Evolutionary conservation across 108 stramenopile species (phyloP), one percentile per base, ranked within the genome.

Genomic region (Skeletonema potamos): DNA sequence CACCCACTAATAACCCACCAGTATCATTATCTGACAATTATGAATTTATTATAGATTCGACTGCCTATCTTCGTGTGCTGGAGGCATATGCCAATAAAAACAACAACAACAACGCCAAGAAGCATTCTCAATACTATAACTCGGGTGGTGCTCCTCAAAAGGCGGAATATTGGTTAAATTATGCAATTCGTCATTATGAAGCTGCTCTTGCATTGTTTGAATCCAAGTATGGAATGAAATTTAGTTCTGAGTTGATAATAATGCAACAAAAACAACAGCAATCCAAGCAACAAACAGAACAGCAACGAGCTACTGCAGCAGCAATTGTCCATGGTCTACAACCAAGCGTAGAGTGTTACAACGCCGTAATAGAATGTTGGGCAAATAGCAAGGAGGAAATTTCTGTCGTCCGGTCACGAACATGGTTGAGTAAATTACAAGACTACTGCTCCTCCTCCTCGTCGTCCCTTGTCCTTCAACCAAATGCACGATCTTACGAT

Each of bases 311-410:
- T 36, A 51, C 68, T 29, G 62, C 60, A 28, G 66, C 59, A 29
- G 46, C 48, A 18, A 34, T 56, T 60, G 74, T 71, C 33, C 67
- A 36, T 9, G 58, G 56, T 34, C 54, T 86, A 5, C 62, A 85
- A 58, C 88, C 90, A 5, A 76, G 75, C 9, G 58, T 79, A 2
- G 77, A 85, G 26, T 84, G 77, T 62, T 91, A 91, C 76, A 81
- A 87, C 61, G 66, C 80, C n/a, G 87, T 87, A 59, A 89, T 94
- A 46, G 84, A 83, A 71, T 84, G 79, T 32, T 94, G 93, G 93
- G 79, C 82, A 11, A 81, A 83, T 62, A 82, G 81, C 55, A 86
- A 82, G 58, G 81, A 90, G 22, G 26, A 56, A 10, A 66, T 76
- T 30, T 72, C 81, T 5, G 72, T 89, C 9, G 77, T 81, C 27